A percentile compares a stretch with the other conserved stretches of the same genome.
phyloP scores from a whole-genome alignment of 1,284 basidiomycete genomes.

The Pseudozyma sp. region DNA sequence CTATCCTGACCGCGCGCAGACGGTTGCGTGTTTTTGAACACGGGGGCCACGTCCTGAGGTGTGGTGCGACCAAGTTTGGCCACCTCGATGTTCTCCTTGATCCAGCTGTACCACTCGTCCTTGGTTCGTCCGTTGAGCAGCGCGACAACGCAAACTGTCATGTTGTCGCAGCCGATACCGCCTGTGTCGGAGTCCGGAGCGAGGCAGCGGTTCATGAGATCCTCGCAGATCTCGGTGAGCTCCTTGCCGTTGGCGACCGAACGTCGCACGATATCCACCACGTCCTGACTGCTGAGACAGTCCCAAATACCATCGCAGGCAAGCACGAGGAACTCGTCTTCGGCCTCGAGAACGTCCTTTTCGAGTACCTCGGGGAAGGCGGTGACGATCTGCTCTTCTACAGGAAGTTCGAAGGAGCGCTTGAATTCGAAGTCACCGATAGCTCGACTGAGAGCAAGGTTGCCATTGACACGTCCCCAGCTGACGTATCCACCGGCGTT shows the following conservation, averaged over 20 bases:
- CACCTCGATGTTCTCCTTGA: conserved; percentile 82
- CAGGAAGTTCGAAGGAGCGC: conserved; percentile 82
- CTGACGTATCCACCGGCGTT: conserved; percentile 97
- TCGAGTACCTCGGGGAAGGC: conserved; percentile 89
- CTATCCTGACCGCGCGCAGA: conserved; percentile 24
- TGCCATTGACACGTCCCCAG: conserved; percentile 97
- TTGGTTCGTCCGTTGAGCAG: conserved; percentile 86
- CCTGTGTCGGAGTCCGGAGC: conserved; percentile 93
- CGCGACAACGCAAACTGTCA: conserved; percentile 94
- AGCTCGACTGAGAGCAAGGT: conserved; percentile 92
- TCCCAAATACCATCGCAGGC: conserved; percentile 99
- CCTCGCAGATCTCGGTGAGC: conserved; percentile 84
- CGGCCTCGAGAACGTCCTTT: conserved; percentile 79
- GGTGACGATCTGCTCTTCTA: conserved; percentile 95
- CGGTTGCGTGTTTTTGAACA: conserved; percentile 73
- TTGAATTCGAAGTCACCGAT: conserved; percentile 99
- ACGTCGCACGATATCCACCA: conserved; percentile 87
- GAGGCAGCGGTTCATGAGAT: conserved; percentile 91
- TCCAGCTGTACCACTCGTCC: conserved; percentile 93
- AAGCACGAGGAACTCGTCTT: conserved; percentile 95
- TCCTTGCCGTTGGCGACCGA: conserved; percentile 84
- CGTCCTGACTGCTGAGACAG: conserved; percentile 91
- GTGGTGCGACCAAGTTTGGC: conserved; percentile 79
- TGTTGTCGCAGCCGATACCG: conserved; percentile 98
- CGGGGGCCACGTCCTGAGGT: conserved; percentile 71